Conservation (phyloP, 2,329 filamentous ascomycete species). For the Aureobasidium sp. region DNA sequence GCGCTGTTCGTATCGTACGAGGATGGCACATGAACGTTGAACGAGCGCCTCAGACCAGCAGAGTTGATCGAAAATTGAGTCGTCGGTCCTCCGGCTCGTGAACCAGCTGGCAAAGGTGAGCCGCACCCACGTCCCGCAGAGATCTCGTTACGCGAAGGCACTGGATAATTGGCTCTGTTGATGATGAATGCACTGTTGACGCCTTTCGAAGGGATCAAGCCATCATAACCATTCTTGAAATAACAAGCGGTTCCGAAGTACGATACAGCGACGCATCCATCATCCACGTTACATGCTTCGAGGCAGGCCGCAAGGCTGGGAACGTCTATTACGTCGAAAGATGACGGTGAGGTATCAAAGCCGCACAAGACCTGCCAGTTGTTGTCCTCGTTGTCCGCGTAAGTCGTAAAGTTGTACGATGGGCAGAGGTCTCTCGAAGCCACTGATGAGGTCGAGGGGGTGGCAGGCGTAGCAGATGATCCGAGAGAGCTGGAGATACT, state of each 20-base stretch:
- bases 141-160: slow-evolving; percentile 6
- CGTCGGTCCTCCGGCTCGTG: slow-evolving; percentile 16
- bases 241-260: slow-evolving; percentile 13
- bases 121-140: slow-evolving; percentile 21
- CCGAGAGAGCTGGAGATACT: not conserved
- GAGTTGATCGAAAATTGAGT: slow-evolving; percentile 17
- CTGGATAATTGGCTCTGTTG: slow-evolving; percentile 11
- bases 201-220: not conserved
- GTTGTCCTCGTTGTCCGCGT: slow-evolving; percentile 7
- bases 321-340: not conserved
- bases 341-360: not conserved
- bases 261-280: slow-evolving; percentile 7
- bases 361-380: slow-evolving; percentile 5
- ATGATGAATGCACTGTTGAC: slow-evolving; percentile 1
- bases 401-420: not conserved
- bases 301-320: not conserved
- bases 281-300: slow-evolving; percentile 8
- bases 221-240: slow-evolving; percentile 3
- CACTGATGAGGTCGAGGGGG: not conserved
- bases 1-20: slow-evolving; percentile 31
- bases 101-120: slow-evolving; percentile 17
- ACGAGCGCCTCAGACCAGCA: slow-evolving; percentile 27
- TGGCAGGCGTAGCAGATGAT: slow-evolving; percentile 14
- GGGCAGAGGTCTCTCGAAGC: not conserved
- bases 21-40: slow-evolving; percentile 31